Evolutionary conservation across 345 rosid genomes (phyloP).

Genomic region (Euclidium syriacum): DNA sequence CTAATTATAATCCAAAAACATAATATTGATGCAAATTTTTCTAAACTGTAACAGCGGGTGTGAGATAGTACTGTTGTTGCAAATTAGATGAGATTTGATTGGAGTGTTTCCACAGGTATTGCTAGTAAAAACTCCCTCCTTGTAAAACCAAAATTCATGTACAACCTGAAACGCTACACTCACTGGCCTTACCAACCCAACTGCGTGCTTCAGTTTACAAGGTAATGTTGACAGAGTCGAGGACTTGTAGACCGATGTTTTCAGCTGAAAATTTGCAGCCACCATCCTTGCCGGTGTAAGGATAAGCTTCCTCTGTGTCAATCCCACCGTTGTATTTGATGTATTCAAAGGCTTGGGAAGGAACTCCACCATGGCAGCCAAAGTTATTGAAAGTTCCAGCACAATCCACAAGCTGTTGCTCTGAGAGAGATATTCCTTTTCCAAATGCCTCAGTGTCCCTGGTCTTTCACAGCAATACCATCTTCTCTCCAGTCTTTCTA

Average conservation of each 20-base stretch:
- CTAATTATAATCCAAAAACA: no score
- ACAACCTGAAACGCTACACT: conserved; percentile 86
- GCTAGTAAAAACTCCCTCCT: conserved; percentile 72
- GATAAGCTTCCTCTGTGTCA: conserved; percentile 82
- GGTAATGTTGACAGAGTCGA: conserved; percentile 72
- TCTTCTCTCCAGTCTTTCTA: conserved; percentile 89
- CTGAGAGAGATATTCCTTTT: conserved; percentile 68
- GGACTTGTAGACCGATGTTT: conserved; percentile 71
- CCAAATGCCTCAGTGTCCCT: conserved; percentile 91
- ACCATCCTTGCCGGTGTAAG: conserved; percentile 56
- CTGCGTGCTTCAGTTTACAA: conserved; percentile 76
- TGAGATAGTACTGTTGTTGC: no score
- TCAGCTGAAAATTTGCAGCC: conserved; percentile 67
- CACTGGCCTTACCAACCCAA: conserved; percentile 74
- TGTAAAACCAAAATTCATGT: conserved; percentile 49
- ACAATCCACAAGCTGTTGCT: conserved; percentile 96
- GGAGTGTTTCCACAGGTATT: conserved; percentile 56
- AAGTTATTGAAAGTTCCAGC: conserved; percentile 73
- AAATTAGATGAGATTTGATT: no score
- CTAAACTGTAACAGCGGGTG: no score
- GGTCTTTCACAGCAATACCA: conserved; percentile 82
- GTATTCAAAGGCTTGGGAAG: conserved; percentile 95
- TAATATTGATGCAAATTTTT: no score
- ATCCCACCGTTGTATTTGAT: conserved; percentile 89
- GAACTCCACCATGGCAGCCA: conserved; percentile 88